Evolutionary conservation across 805 yeast species (phyloP), one percentile per base, ranked within the genome.

Genomic region (Blastobotrys chiropterorum): DNA sequence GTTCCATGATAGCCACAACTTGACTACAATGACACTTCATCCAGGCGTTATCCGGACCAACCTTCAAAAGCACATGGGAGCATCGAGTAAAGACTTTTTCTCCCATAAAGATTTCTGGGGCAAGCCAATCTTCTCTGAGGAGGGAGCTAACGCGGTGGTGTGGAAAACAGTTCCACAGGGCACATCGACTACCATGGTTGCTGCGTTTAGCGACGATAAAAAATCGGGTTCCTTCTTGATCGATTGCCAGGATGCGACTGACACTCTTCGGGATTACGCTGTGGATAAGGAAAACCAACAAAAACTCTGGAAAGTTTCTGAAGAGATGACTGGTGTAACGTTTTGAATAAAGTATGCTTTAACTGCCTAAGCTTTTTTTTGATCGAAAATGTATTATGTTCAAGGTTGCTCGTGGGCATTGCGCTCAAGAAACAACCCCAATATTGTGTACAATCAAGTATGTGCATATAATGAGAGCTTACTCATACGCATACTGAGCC

Each of bases 41-140:
- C 57, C 57, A 3, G 57, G 57, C 3, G 51, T 13, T 7, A 44
- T 52, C 22, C 11, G 16, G 7, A 54, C 57, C n/a, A 50, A 52
- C 46, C 53, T 52, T n/a, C 46, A 16, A 3, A 15, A 49, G 13
- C 53, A 52, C 49, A 20, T 51, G n/a, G 20, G 48, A 51, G n/a
- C n/a, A n/a, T n/a, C n/a, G n/a, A n/a, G n/a, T 26, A 11, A 26
- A 11, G 34, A 26, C 34, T 26, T 26, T 11, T 26, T 5, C 34
- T 5, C 34, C 5, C 34, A 26, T 11, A 26, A 26, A 26, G 34
- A 26, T 11, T 5, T 26, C 8, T 26, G 34, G 34, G 34, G 34
- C 11, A 26, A 26, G 11, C 34, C 34, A 26, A 26, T 26, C 11
- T 26, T 26, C 11, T 6, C 34, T 26, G 34, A 6, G 11, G 34